Evolutionary conservation across 169 alveolate genomes (phyloP).

Genomic region (Plasmodium inui): DNA sequence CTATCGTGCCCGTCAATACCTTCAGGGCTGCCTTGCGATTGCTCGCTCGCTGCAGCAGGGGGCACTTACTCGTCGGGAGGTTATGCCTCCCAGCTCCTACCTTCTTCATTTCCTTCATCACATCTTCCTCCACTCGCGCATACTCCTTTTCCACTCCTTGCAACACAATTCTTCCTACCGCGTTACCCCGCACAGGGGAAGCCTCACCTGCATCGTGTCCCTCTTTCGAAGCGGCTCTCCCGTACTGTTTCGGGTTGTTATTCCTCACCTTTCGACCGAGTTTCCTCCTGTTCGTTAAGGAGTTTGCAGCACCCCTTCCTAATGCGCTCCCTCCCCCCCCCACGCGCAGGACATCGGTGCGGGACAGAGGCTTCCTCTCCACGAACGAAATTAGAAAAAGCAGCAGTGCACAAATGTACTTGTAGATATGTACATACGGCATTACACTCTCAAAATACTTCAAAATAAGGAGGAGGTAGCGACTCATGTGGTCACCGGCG

Average conservation of each 20-base stretch:
- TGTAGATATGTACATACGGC: conserved; percentile 30
- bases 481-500: not conserved
- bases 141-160: not conserved
- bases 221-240: not conserved
- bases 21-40: not conserved
- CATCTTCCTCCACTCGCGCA: not conserved
- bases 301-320: not conserved
- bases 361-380: conserved; percentile 25
- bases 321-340: not conserved
- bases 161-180: not conserved
- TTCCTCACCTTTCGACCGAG: not conserved
- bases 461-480: conserved; percentile 11
- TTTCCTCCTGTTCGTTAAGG: not conserved
- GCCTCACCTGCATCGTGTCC: not conserved
- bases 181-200: not conserved
- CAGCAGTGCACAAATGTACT: conserved; percentile 26
- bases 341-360: not conserved
- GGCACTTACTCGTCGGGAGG: not conserved
- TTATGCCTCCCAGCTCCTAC: not conserved
- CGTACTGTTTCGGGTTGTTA: not conserved
- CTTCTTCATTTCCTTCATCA: not conserved
- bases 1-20: not conserved
- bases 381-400: conserved; percentile 25
- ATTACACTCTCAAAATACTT: conserved; percentile 14
- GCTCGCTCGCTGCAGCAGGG: not conserved